Evolutionary conservation across 768 basidiomycete species (phyloP), one percentile per base, ranked within the genome.

Genomic region (Fomitopsis serialis): DNA sequence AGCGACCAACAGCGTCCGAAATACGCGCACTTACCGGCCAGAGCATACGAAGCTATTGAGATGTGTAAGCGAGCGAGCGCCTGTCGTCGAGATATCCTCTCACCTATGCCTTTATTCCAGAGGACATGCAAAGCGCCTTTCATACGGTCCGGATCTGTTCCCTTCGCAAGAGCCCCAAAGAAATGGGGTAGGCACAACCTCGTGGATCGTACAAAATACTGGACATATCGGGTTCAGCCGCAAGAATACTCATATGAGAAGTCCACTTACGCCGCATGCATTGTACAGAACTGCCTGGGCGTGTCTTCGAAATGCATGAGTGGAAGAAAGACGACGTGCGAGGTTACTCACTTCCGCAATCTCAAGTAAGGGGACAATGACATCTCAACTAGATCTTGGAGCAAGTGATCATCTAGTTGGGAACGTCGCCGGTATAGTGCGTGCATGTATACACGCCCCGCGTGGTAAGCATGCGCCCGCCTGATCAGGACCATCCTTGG

Each of bases 81-180:
- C 44, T 5, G 10, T 3, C 17, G 21, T 13, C 4, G 7, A 11
- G 27, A 32, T 12, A 3, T 48, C 12, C 36, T 60, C 79, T 42
- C 56, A 87, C 87, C 78, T 50, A 77, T 84, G 27, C 80, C 84
- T 67, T 87, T 88, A 61, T 85, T 84, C 72, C 82, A 82, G 10
- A 91, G 68, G 19, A 89, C 75, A 65, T 93, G 94, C 37, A 96
- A 73, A 17, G 92, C 92, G 8, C 96, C 96, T 71, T 98, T 98
- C 84, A 97, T 95, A 23, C 87, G 78, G 68, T 98, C 94, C 10
- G 92, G 88, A 63, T 95, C 92, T 53, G 80, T 84, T 6, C 89
- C 92, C 62, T 82, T 86, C 52, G 69, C 69, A 46, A 91, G 69
- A 4, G 85, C 81, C 54, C 77, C 73, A 61, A 85, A 82, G 44